Conservation (phyloP, 2,329 filamentous ascomycete genomes). For the Colletotrichum australisinense region DNA sequence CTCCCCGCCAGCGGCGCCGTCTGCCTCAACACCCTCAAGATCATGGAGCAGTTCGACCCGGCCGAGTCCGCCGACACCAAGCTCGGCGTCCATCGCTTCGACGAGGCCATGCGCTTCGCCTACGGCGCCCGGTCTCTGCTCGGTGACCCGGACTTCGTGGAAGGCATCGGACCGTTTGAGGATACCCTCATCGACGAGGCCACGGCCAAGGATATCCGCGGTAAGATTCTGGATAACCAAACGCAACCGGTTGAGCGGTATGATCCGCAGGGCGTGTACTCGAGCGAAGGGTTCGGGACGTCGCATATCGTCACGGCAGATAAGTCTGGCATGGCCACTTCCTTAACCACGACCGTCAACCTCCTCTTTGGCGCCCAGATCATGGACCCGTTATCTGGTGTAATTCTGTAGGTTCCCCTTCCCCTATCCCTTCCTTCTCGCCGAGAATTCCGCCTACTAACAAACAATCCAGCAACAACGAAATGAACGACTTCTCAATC, state of each 20-base stretch:
- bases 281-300: slow-evolving; percentile 78
- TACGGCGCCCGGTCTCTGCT: slow-evolving; percentile 84
- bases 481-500: slow-evolving; percentile 87
- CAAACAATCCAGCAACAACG: slow-evolving; percentile 60
- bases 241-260: slow-evolving; percentile 82
- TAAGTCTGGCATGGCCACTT: slow-evolving; percentile 77
- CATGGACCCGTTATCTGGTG: slow-evolving; percentile 83
- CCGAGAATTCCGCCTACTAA: slow-evolving; percentile 22
- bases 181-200: slow-evolving; percentile 71
- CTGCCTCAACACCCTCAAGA: slow-evolving; percentile 81
- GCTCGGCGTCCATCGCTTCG: slow-evolving; percentile 82
- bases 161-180: slow-evolving; percentile 73
- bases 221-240: slow-evolving; percentile 75
- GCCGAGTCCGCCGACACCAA: slow-evolving; percentile 67
- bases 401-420: slow-evolving; percentile 71
- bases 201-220: slow-evolving; percentile 69
- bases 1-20: slow-evolving; percentile 82
- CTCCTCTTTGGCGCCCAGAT: slow-evolving; percentile 84
- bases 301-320: slow-evolving; percentile 81
- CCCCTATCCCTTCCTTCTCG: slow-evolving; percentile 25
- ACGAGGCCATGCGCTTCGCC: slow-evolving; percentile 90
- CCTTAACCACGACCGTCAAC: slow-evolving; percentile 89
- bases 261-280: slow-evolving; percentile 74
- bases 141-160: slow-evolving; percentile 83
- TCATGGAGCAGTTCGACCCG: slow-evolving; percentile 78